Evolutionary conservation across 345 rosid genomes (phyloP).

Genomic region (Hibiscus syriacus): DNA sequence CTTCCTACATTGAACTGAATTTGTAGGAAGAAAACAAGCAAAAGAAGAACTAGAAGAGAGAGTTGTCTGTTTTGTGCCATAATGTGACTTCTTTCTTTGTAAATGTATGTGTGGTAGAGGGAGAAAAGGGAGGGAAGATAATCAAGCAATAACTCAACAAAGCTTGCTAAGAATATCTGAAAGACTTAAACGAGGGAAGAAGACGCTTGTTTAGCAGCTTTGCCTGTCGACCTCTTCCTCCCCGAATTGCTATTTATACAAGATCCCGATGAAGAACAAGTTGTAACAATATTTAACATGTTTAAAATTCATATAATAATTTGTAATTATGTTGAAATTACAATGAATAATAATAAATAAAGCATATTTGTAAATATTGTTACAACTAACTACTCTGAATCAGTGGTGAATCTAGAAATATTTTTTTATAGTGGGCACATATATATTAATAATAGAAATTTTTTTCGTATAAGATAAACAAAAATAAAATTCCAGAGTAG

Average conservation of each 20-base stretch:
- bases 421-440: too few relatives aligned
- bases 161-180: neutral
- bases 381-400: too few relatives aligned
- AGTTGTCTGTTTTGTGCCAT: slow-evolving; percentile 37
- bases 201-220: neutral
- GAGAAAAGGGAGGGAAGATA: neutral
- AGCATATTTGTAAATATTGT: too few relatives aligned
- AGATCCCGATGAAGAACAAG: neutral
- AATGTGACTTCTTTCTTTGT: neutral
- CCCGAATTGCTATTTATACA: slow-evolving; percentile 10
- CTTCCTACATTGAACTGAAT: slow-evolving; percentile 34
- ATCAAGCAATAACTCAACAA: neutral
- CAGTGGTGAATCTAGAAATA: too few relatives aligned
- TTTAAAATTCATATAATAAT: neutral
- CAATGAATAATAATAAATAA: too few relatives aligned
- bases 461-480: too few relatives aligned
- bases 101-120: neutral
- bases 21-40: slow-evolving; percentile 24
- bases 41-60: slow-evolving; percentile 16
- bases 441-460: too few relatives aligned
- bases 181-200: neutral
- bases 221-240: neutral
- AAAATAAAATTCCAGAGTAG: too few relatives aligned
- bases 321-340: too few relatives aligned
- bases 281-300: too few relatives aligned